A percentile compares a stretch with the other conserved stretches of the same genome.
Conservation (phyloP, 306 rosid genomes). For the Malus sieversii region DNA sequence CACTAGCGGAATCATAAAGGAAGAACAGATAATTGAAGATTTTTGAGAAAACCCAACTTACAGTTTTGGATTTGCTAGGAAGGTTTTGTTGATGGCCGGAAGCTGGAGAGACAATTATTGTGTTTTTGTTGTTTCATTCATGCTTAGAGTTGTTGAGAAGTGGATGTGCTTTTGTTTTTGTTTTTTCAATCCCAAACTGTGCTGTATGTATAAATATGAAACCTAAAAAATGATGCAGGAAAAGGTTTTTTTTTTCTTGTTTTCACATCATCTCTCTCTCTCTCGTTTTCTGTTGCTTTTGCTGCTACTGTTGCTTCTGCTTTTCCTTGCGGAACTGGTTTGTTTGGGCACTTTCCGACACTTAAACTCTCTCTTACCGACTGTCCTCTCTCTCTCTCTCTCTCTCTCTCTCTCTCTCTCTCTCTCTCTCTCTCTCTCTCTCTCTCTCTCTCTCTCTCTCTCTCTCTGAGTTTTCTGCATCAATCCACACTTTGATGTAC, state of each 20-base stretch:
- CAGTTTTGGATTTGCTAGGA: not conserved
- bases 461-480: not conserved
- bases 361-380: conserved; percentile 13
- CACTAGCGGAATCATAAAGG: not conserved
- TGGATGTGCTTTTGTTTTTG: not conserved
- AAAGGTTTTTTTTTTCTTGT: conserved; percentile 1
- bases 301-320: conserved; percentile 34
- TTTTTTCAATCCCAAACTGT: not conserved
- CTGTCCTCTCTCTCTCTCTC: not conserved
- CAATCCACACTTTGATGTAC: not conserved
- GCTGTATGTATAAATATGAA: not conserved
- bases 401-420: not conserved
- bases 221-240: not conserved
- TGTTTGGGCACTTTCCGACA: conserved; percentile 56
- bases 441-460: too few relatives aligned
- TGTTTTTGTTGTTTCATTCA: not conserved
- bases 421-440: too few relatives aligned
- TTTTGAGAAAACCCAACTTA: not conserved
- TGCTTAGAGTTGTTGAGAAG: not conserved
- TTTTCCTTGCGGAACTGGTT: conserved; percentile 23
- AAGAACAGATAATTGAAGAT: not conserved
- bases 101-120: not conserved
- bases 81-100: not conserved
- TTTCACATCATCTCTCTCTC: conserved; percentile 28
- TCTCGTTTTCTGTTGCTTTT: not conserved